phyloP scores from a whole-genome alignment of 1,284 basidiomycete genomes.

The Tremellales sp. region DNA sequence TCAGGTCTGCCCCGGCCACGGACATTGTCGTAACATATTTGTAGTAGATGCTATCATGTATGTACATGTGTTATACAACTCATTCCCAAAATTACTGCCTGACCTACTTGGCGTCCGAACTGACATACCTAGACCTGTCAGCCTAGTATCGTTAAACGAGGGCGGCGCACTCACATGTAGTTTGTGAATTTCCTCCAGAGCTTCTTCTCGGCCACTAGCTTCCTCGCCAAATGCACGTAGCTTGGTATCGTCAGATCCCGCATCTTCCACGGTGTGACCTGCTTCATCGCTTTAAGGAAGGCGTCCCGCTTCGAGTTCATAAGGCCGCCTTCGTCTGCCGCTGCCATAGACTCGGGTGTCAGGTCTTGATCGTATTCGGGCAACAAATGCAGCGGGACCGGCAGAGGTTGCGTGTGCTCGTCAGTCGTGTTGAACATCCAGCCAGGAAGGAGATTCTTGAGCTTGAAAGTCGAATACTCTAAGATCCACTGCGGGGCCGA shows the following conservation, averaged over 20 bases:
- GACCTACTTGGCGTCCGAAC: not conserved
- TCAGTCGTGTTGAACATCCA: conserved; percentile 15
- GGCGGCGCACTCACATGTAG: conserved; percentile 35
- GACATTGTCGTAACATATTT: too few relatives aligned
- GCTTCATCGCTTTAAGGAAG: conserved; percentile 47
- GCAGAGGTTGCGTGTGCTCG: conserved; percentile 46
- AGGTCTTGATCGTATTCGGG: conserved; percentile 50
- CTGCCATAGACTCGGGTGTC: conserved; percentile 20
- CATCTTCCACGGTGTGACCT: conserved; percentile 67
- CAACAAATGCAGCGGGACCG: conserved; percentile 63
- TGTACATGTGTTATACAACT: not conserved
- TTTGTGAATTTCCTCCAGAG: conserved; percentile 54
- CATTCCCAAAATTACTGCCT: not conserved
- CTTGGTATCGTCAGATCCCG: conserved; percentile 70
- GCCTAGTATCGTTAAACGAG: not conserved
- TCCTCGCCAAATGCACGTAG: conserved; percentile 67
- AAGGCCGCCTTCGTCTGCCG: too few relatives aligned
- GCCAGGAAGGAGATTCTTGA: conserved; percentile 47
- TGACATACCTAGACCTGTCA: not conserved
- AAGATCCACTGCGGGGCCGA: conserved; percentile 64
- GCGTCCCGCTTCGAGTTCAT: conserved; percentile 13
- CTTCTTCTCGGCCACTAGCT: conserved; percentile 59
- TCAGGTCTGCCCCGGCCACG: too few relatives aligned
- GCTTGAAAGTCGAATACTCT: conserved; percentile 70
- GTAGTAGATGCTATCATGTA: too few relatives aligned